Percentiles rank a stretch among this genome's conserved stretches.
Evolutionary conservation across 2,329 filamentous ascomycete genomes (phyloP).

Genomic region (Thermomyces lanuginosus): DNA sequence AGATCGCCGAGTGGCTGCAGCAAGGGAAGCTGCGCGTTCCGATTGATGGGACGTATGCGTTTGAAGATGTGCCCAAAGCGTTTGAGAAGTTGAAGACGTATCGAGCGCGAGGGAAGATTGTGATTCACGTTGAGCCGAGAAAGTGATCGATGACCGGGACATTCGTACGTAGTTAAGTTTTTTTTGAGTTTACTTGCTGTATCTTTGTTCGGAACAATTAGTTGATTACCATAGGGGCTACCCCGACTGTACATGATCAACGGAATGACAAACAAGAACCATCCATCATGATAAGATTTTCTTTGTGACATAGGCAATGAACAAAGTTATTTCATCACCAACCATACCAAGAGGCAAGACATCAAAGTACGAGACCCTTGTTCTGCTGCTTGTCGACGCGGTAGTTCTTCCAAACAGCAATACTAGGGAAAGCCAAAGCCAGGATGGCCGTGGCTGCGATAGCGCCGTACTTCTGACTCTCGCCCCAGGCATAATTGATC

Average conservation of each 20-base stretch:
- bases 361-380: conserved; percentile 20
- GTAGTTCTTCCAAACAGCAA: conserved; percentile 25
- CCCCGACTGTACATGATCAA: too few relatives aligned
- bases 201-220: too few relatives aligned
- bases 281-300: too few relatives aligned
- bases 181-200: too few relatives aligned
- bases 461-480: conserved; percentile 20
- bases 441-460: conserved; percentile 21
- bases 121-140: conserved; percentile 25
- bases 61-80: conserved; percentile 41
- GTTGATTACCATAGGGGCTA: too few relatives aligned
- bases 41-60: conserved; percentile 39
- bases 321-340: background rate
- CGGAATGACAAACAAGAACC: too few relatives aligned
- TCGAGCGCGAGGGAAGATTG: conserved; percentile 43
- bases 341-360: too few relatives aligned
- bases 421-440: conserved; percentile 17
- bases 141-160: too few relatives aligned
- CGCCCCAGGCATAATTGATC: conserved; percentile 23
- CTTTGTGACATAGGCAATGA: too few relatives aligned
- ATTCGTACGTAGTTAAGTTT: too few relatives aligned
- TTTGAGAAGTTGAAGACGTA: conserved; percentile 43
- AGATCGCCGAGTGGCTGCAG: conserved; percentile 39
- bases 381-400: conserved; percentile 24
- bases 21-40: conserved; percentile 43